Conservation (phyloP, 768 basidiomycete genomes). For the Mycena pura region DNA sequence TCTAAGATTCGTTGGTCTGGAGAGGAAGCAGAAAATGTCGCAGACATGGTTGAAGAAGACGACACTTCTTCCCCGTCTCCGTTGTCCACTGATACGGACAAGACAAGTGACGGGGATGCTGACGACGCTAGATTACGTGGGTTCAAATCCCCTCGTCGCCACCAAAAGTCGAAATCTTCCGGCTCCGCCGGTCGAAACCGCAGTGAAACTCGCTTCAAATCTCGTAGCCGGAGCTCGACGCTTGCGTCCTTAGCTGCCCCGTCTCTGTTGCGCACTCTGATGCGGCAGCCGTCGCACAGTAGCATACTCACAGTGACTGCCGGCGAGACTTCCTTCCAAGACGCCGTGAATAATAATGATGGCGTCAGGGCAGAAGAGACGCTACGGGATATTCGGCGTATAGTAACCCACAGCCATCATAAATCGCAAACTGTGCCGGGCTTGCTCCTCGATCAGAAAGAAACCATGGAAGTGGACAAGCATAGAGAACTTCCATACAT, state of each 20-base stretch:
- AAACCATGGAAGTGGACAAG: conserved; percentile 17
- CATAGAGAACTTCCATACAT: not conserved
- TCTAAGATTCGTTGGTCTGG: conserved; percentile 66
- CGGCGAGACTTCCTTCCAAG: conserved; percentile 50
- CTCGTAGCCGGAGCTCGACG: conserved; percentile 70
- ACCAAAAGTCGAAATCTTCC: conserved; percentile 40
- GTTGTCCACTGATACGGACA: conserved; percentile 67
- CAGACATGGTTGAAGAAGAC: conserved; percentile 52
- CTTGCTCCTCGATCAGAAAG: conserved; percentile 34
- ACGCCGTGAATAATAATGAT: conserved; percentile 26
- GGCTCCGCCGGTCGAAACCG: conserved; percentile 31
- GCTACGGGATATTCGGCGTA: conserved; percentile 32
- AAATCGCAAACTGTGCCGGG: conserved; percentile 40
- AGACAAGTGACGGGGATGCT: conserved; percentile 20
- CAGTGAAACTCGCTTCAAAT: conserved; percentile 41
- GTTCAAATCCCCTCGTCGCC: conserved; percentile 39
- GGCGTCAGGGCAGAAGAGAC: conserved; percentile 37
- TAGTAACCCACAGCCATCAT: conserved; percentile 38
- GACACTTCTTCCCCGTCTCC: conserved; percentile 68
- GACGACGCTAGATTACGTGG: conserved; percentile 38
- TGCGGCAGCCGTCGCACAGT: conserved; percentile 62
- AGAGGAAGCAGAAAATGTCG: conserved; percentile 45
- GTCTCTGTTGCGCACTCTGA: conserved; percentile 36
- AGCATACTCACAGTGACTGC: conserved; percentile 78
- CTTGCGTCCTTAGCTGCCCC: conserved; percentile 64